A percentile compares a stretch with the other conserved stretches of the same genome.
These are phyloP conservation scores for Trichoderma sp. DNA, from an alignment of 2,329 filamentous ascomycete species.

Conservation along the genomic window DNA sequence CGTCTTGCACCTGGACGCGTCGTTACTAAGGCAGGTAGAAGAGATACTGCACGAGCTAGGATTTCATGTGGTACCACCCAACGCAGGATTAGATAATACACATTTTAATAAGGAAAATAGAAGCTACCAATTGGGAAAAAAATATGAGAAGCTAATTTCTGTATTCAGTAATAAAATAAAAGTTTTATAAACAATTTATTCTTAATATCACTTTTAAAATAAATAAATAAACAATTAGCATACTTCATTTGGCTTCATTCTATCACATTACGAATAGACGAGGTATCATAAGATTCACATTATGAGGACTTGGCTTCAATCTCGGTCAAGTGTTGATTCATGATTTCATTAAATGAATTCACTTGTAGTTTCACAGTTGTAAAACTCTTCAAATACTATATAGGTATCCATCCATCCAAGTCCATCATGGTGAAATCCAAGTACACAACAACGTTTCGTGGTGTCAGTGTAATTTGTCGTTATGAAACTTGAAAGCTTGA, in stretches of 20 bases:
- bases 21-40: background rate
- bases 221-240: background rate
- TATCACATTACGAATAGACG: background rate
- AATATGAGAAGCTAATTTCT: background rate
- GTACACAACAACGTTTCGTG: background rate
- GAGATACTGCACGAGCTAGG: background rate
- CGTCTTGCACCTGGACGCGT: background rate
- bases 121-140: background rate
- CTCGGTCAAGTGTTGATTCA: background rate
- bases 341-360: background rate
- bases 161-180: background rate
- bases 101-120: background rate
- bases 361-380: background rate
- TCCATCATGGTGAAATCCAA: background rate
- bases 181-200: background rate
- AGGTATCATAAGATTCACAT: background rate
- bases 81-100: background rate
- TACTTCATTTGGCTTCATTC: background rate
- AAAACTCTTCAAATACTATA: background rate
- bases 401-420: background rate
- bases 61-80: background rate
- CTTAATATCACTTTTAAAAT: background rate
- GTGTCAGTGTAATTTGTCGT: background rate
- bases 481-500: background rate
- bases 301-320: background rate